Evolutionary conservation across 352 stramenopile genomes (phyloP).

Genomic region (Achlya hypogyna): DNA sequence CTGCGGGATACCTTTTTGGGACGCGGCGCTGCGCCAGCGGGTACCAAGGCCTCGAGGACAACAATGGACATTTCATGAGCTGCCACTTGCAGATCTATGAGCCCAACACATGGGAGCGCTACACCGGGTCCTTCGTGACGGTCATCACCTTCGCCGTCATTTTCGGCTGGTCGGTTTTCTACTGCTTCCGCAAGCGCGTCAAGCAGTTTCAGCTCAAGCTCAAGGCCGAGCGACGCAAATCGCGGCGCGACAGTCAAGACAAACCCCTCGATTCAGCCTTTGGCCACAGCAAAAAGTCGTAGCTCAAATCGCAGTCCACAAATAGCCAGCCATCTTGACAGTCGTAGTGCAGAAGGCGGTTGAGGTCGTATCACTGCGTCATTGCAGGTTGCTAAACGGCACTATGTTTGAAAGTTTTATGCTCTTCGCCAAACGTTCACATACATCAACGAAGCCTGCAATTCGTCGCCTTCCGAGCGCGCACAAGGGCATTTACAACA

Average conservation of each 20-base stretch:
- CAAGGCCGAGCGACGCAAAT: constrained; percentile 86
- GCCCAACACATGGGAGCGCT: constrained; percentile 73
- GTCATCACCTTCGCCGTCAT: constrained; percentile 57
- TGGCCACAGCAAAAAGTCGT: too few relatives aligned
- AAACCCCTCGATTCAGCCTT: background rate
- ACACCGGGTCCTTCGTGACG: constrained; percentile 69
- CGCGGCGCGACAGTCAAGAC: constrained; percentile 32
- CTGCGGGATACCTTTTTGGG: constrained; percentile 86
- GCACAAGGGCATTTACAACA: too few relatives aligned
- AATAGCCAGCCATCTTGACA: too few relatives aligned
- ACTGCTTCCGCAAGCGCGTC: constrained; percentile 78
- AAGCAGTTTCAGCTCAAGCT: constrained; percentile 66
- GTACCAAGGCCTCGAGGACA: constrained; percentile 90
- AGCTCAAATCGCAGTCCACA: too few relatives aligned
- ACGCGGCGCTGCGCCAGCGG: constrained; percentile 86
- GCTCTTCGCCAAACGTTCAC: too few relatives aligned
- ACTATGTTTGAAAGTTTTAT: too few relatives aligned
- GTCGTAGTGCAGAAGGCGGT: too few relatives aligned
- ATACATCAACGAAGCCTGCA: too few relatives aligned
- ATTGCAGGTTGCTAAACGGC: too few relatives aligned
- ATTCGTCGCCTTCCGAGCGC: too few relatives aligned
- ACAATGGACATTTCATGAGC: constrained; percentile 79
- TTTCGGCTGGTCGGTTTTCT: constrained; percentile 69
- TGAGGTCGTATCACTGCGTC: too few relatives aligned
- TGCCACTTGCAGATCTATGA: constrained; percentile 95